Conservation (phyloP, 2,329 filamentous ascomycete species). For the Alternaria conjuncta region DNA sequence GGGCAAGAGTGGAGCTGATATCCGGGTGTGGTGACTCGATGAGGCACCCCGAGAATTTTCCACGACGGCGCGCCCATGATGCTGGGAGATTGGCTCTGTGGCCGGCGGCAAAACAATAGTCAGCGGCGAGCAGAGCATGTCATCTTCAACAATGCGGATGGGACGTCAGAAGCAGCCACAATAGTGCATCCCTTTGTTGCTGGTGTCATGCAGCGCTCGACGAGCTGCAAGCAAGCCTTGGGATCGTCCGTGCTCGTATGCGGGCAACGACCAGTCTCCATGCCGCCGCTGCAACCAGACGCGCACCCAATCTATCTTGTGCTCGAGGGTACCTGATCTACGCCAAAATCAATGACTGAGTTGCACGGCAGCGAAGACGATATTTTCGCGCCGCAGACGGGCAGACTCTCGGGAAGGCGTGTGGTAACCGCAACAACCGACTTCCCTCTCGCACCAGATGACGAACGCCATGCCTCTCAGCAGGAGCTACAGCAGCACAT, state of each 20-base stretch:
- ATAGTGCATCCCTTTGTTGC: slow-evolving; percentile 14
- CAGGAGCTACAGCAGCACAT: slow-evolving; percentile 7
- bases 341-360: slow-evolving; percentile 10
- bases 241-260: slow-evolving; percentile 21
- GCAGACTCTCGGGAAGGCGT: slow-evolving; percentile 7
- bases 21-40: slow-evolving; percentile 37
- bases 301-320: neutral
- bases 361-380: slow-evolving; percentile 10
- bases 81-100: slow-evolving; percentile 18
- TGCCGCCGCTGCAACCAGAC: neutral
- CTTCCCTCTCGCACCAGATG: neutral
- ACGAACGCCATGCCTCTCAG: slow-evolving; percentile 2
- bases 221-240: slow-evolving; percentile 7
- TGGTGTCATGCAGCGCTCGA: slow-evolving; percentile 21
- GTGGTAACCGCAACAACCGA: neutral
- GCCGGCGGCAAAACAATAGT: slow-evolving; percentile 20
- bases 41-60: slow-evolving; percentile 29
- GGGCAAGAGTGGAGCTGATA: slow-evolving; percentile 34
- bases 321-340: slow-evolving; percentile 8
- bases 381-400: neutral
- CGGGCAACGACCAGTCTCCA: neutral
- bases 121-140: slow-evolving; percentile 19
- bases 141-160: slow-evolving; percentile 4
- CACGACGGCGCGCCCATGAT: slow-evolving; percentile 25
- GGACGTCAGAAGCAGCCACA: slow-evolving; percentile 18